Conservation (phyloP, 176 grass and related monocot species). For the Oryza coarctata region DNA sequence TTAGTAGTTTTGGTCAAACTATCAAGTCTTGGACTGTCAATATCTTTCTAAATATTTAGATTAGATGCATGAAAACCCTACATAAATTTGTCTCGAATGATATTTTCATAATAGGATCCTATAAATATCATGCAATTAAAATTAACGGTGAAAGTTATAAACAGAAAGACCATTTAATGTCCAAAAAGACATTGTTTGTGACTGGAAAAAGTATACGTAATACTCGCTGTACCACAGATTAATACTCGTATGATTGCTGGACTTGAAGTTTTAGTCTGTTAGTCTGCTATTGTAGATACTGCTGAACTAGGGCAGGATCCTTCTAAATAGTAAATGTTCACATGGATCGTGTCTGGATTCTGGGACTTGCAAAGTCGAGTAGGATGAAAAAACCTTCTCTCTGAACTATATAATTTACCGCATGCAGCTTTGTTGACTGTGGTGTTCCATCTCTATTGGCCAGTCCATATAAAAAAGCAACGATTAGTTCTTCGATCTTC, state of each 20-base stretch:
- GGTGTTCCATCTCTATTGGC: not conserved
- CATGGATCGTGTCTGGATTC: slow-evolving; percentile 5
- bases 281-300: not conserved
- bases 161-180: not conserved
- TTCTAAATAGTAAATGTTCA: slow-evolving; percentile 19
- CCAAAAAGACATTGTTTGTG: not conserved
- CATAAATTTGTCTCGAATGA: not conserved
- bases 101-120: not conserved
- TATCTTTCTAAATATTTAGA: not conserved
- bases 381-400: slow-evolving; percentile 18
- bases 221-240: not conserved
- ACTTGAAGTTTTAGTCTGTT: not conserved
- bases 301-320: not conserved
- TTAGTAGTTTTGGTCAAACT: not conserved
- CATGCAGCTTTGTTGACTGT: not conserved
- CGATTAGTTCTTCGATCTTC: not conserved
- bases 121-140: not conserved
- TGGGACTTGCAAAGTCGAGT: slow-evolving; percentile 18
- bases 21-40: not conserved
- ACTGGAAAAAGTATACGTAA: too few relatives aligned
- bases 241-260: not conserved
- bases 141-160: not conserved
- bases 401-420: slow-evolving; percentile 13
- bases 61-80: not conserved
- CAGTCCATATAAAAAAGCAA: slow-evolving; percentile 9